These are phyloP conservation scores for Cercospora sp. DNA, from an alignment of 2,329 filamentous ascomycete species.

Conservation along the genomic window DNA sequence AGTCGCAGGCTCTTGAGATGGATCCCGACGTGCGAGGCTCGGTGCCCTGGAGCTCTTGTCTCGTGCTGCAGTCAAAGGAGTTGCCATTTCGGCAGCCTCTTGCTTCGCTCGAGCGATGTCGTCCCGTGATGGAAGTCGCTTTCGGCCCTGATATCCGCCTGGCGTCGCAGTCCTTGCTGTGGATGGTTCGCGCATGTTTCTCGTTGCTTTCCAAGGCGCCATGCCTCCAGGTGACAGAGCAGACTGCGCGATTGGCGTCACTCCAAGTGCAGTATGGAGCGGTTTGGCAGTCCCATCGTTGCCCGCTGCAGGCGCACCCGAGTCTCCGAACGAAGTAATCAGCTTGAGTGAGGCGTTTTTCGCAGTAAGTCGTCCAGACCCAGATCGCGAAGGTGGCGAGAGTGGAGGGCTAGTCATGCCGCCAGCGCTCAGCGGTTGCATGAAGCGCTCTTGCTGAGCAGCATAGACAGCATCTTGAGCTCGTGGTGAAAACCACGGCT, in stretches of 20 bases:
- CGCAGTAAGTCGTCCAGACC: constrained; percentile 57
- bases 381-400: constrained; percentile 67
- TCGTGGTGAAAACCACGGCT: constrained; percentile 84
- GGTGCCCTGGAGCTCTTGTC: constrained; percentile 34
- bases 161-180: constrained; percentile 60
- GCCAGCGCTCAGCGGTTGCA: constrained; percentile 48
- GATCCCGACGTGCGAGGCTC: constrained; percentile 22
- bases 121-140: constrained; percentile 67
- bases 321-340: constrained; percentile 81
- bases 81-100: constrained; percentile 59
- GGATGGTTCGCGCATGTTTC: constrained; percentile 45
- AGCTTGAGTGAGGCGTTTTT: constrained; percentile 86
- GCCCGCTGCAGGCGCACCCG: constrained; percentile 54
- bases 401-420: constrained; percentile 65
- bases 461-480: constrained; percentile 61
- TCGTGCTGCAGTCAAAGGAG: constrained; percentile 65
- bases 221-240: constrained; percentile 65
- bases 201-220: constrained; percentile 42
- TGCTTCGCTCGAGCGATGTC: constrained; percentile 48
- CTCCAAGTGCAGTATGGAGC: constrained; percentile 47
- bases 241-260: constrained; percentile 78
- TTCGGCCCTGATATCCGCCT: constrained; percentile 56
- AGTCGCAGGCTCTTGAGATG: constrained; percentile 33
- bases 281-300: constrained; percentile 12
- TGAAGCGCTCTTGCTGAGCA: constrained; percentile 52